Base-by-base conservation (phyloP, 2,329 filamentous ascomycete species). In the Fusarium sp. region DNA sequence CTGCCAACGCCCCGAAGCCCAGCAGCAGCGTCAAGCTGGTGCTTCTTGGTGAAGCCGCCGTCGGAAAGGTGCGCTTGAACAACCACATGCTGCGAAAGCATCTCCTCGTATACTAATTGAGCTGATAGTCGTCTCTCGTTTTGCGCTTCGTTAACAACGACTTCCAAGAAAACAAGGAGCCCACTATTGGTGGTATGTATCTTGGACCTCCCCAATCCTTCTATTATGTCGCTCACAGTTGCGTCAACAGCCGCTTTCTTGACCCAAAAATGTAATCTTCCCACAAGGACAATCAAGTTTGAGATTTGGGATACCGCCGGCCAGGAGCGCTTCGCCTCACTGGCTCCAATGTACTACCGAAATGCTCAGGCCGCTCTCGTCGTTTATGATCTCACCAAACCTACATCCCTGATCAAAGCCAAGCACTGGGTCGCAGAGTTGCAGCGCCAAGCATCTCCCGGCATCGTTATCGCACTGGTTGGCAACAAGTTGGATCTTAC, bases 11-110 rank as follows among this genome's bases (percentile, higher is more conserved):
- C 81, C 93, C 94, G 70, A 99, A 98, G 87, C 96, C 96, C 73
- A 98, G 95, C 89, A 98, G 95, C 91, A 99, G 96, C 87, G 96
- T 99, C 83, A 99, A 99, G 92, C 93, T 99, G 78, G 96, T 99
- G 75, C 90, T 99, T 81, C 92, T 99, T 66, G 96, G 96, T 77
- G 96, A 99, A 87, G 96, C 96, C 74, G 96, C 96, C 70, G 96
- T 99, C 66, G 96, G 96, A 90, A 99, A 99, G 93, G 96, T 98
- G 87, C 71, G 83, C 28, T 44, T 36, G 24, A 24, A n/a, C 56
- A 45, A 49, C 31, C 48, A 17, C 55, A 36, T 59, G 20, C 54
- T 55, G 28, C n/a, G 38, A 61, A 52, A 20, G 20, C 41, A 36
- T 15, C 20, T 24, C 36, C 58, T 51, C 26, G 44, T 22, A 39